These are phyloP conservation scores for Russula vinacea DNA, from an alignment of 768 basidiomycete genomes.

Conservation along the genomic window DNA sequence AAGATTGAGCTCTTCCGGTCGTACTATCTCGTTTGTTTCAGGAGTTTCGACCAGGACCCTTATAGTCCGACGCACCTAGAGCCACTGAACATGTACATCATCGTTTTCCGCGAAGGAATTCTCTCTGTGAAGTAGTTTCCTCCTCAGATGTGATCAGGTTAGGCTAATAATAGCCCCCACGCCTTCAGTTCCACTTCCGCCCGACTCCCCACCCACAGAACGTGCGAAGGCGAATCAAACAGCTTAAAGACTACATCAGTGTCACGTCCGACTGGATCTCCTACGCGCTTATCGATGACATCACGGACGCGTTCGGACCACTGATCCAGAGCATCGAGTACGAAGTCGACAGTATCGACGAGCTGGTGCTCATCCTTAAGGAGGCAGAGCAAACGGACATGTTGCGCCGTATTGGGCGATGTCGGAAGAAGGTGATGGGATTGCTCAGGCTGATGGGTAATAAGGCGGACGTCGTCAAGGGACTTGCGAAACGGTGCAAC, in stretches of 20 bases:
- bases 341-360: slow-evolving; percentile 98
- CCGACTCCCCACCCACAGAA: slow-evolving; percentile 98
- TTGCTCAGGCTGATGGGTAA: slow-evolving; percentile 95
- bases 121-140: slow-evolving; percentile 63
- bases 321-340: slow-evolving; percentile 98
- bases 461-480: slow-evolving; percentile 99
- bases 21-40: slow-evolving; percentile 98
- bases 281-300: slow-evolving; percentile 98
- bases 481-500: slow-evolving; percentile 95
- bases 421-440: slow-evolving; percentile 99
- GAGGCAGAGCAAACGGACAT: slow-evolving; percentile 97
- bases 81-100: slow-evolving; percentile 99
- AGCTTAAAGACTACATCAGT: slow-evolving; percentile 97
- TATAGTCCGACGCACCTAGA: slow-evolving; percentile 97
- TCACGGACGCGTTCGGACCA: slow-evolving; percentile 98
- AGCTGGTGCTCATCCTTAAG: slow-evolving; percentile 94
- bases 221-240: slow-evolving; percentile 96
- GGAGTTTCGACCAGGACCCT: slow-evolving; percentile 97
- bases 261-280: slow-evolving; percentile 99
- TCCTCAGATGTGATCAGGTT: neutral
- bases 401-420: slow-evolving; percentile 94
- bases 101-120: slow-evolving; percentile 96
- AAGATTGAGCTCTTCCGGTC: slow-evolving; percentile 99
- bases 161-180: slow-evolving; percentile 1
- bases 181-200: slow-evolving; percentile 85